Evolutionary conservation across 192 early-diverging fungal species (phyloP).

Genomic region (Backusella macrospora): DNA sequence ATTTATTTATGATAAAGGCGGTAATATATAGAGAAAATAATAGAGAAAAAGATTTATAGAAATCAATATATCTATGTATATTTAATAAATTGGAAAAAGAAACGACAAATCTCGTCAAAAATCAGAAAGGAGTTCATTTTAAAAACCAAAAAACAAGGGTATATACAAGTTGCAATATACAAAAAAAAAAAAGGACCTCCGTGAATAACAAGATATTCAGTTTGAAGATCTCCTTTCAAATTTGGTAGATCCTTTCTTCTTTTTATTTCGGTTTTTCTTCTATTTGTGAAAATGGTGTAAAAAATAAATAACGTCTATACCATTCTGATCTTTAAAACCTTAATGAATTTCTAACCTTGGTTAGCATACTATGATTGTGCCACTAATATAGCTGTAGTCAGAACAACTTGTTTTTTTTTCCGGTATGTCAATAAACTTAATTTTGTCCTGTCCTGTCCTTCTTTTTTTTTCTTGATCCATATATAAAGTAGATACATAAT

Average conservation of each 20-base stretch:
- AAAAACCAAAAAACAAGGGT: background rate
- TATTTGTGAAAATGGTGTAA: too few relatives aligned
- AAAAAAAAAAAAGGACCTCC: conserved; percentile 1
- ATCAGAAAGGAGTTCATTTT: background rate
- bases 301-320: too few relatives aligned
- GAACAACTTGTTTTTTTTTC: background rate
- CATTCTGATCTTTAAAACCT: background rate
- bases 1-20: background rate
- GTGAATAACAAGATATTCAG: background rate
- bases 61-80: background rate
- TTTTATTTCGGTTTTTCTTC: background rate
- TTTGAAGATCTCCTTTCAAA: background rate
- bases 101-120: background rate
- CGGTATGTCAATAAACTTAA: too few relatives aligned
- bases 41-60: background rate
- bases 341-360: background rate
- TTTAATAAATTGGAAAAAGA: background rate
- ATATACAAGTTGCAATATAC: background rate
- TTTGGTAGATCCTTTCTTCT: background rate
- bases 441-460: background rate
- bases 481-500: background rate
- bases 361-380: background rate
- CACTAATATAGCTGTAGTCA: conserved; percentile 3
- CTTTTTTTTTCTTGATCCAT: background rate
- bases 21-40: background rate